Conservation (phyloP, 352 stramenopile genomes). For the Pythium myriotylum region DNA sequence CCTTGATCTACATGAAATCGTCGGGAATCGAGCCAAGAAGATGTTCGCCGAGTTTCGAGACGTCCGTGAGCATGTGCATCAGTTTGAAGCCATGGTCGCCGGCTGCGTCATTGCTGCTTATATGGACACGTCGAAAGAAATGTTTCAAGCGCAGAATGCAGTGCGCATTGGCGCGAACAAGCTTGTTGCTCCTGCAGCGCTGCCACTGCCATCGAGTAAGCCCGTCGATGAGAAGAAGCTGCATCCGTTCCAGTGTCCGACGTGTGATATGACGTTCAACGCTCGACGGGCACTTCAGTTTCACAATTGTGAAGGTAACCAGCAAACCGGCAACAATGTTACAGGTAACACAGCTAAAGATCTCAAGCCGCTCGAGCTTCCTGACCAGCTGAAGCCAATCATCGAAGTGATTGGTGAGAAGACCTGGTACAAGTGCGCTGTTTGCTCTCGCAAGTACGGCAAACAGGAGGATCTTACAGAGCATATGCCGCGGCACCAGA, state of each 20-base stretch:
- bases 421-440: slow-evolving; percentile 86
- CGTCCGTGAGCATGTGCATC: slow-evolving; percentile 94
- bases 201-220: slow-evolving; percentile 70
- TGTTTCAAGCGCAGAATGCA: slow-evolving; percentile 81
- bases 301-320: slow-evolving; percentile 73
- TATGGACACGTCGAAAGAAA: slow-evolving; percentile 86
- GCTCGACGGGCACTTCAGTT: slow-evolving; percentile 83
- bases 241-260: slow-evolving; percentile 76
- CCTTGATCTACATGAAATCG: slow-evolving; percentile 94
- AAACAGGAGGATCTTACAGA: slow-evolving; percentile 72
- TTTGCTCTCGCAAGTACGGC: slow-evolving; percentile 78
- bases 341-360: slow-evolving; percentile 37
- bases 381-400: slow-evolving; percentile 64
- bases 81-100: slow-evolving; percentile 92
- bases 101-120: slow-evolving; percentile 88
- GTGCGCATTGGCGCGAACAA: slow-evolving; percentile 72
- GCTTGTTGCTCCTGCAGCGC: slow-evolving; percentile 43
- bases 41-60: slow-evolving; percentile 97
- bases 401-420: slow-evolving; percentile 80
- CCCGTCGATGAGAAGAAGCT: slow-evolving; percentile 88
- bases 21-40: slow-evolving; percentile 94
- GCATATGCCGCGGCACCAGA: slow-evolving; percentile 84
- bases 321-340: slow-evolving; percentile 23
- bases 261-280: slow-evolving; percentile 89
- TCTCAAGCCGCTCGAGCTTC: slow-evolving; percentile 70